These are phyloP conservation scores for Trametes elegans DNA, from an alignment of 768 basidiomycete species.

Conservation along the genomic window DNA sequence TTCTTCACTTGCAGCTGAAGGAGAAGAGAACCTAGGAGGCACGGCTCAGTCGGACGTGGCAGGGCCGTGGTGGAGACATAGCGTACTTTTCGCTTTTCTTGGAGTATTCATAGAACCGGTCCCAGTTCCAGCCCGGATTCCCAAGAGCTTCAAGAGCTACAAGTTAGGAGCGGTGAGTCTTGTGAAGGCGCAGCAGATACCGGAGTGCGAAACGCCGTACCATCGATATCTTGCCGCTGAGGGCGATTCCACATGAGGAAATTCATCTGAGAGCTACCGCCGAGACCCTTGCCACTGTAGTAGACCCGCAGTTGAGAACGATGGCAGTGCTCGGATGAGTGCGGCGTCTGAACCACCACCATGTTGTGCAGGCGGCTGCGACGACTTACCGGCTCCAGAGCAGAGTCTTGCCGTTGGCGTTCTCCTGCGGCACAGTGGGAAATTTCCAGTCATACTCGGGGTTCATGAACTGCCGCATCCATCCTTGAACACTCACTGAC, in stretches of 20 bases:
- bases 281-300: conserved; percentile 19
- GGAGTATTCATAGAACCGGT: conserved; percentile 28
- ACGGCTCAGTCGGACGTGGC: no score
- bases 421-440: neutral
- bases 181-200: no score
- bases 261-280: conserved; percentile 48
- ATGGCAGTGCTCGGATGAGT: neutral
- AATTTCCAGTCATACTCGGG: neutral
- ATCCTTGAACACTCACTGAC: neutral
- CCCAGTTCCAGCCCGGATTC: conserved; percentile 57
- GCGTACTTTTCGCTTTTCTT: conserved; percentile 31
- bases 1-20: neutral
- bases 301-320: no score
- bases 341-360: neutral
- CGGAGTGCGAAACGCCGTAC: neutral
- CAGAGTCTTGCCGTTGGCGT: neutral
- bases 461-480: neutral
- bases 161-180: no score
- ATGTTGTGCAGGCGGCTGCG: no score
- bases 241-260: conserved; percentile 35
- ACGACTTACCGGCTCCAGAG: neutral
- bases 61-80: no score
- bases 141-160: conserved; percentile 43
- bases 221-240: conserved; percentile 32
- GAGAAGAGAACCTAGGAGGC: neutral